phyloP scores from a whole-genome alignment of 1,139 yeast species.

The Eremothecium coryli region DNA sequence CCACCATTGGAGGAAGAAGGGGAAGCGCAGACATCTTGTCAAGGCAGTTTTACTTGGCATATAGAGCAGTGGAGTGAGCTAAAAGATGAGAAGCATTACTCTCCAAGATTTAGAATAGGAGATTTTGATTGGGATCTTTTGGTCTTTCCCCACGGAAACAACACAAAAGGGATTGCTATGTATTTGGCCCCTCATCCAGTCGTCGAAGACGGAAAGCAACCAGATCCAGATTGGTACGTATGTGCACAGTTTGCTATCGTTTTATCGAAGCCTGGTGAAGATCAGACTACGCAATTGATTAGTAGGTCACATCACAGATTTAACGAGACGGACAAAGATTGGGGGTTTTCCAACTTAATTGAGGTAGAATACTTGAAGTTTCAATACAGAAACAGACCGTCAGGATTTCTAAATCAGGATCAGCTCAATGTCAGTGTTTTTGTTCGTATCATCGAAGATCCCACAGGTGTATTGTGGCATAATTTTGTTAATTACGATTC shows the following conservation, averaged over 20 bases:
- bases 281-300: constrained; percentile 51
- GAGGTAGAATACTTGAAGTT: constrained; percentile 45
- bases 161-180: constrained; percentile 44
- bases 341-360: constrained; percentile 86
- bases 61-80: constrained; percentile 56
- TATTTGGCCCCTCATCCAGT: constrained; percentile 45
- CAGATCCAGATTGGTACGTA: constrained; percentile 57
- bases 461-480: constrained; percentile 93
- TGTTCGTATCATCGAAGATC: constrained; percentile 71
- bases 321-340: constrained; percentile 67
- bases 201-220: constrained; percentile 21
- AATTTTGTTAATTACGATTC: constrained; percentile 80
- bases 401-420: constrained; percentile 44
- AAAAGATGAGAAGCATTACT: constrained; percentile 37
- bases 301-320: constrained; percentile 77
- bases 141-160: constrained; percentile 69
- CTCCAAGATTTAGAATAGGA: constrained; percentile 55
- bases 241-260: constrained; percentile 89
- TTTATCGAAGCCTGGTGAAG: constrained; percentile 65
- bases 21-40: constrained; percentile 30
- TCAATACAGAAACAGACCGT: constrained; percentile 25
- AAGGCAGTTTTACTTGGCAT: constrained; percentile 56
- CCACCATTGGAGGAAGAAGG: constrained; percentile 30
- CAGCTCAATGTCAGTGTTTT: constrained; percentile 65
- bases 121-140: constrained; percentile 66